Base-by-base conservation (phyloP, 1,284 basidiomycete species). In the Ganoderma sinense region DNA sequence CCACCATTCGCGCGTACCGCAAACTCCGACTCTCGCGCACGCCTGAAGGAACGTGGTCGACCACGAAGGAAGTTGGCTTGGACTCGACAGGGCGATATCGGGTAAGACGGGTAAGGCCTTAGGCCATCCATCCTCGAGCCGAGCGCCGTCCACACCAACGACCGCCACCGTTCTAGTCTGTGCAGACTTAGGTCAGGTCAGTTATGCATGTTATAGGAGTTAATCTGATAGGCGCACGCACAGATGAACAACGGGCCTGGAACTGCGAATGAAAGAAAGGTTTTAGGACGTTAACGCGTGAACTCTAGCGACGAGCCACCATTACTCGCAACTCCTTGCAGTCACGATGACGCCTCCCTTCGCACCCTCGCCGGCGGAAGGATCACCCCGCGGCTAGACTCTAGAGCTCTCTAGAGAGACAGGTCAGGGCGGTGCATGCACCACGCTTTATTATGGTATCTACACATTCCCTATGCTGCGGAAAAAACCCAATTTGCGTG, bases 381-480 rank as follows among this genome's bases (percentile, higher is more conserved):
- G 13, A 56, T 56, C 53, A 56, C 53, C 6, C 26, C 53, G 29
- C 53, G 16, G 29, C 29, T 26, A 53, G 23, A 29, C 16, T 51
- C n/a, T n/a, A 51, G n/a, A n/a, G n/a, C n/a, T n/a, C n/a, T n/a
- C n/a, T n/a, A n/a, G n/a, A n/a, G n/a, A n/a, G 53, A 56, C 29
- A 56, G 53, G 26, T 33, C 53, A 56, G 53, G 53, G 53, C 29
- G 64, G 66, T 60, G 69, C 69, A 69, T 66, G 71, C 71, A 72
- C 67, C 66, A 66, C 61, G 61, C 68, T 72, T 64, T 71, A 69
- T 59, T 58, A 68, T 68, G 36, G 45, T 58, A 70, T 39, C 39
- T 68, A 63, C 53, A 56, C 18, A 14, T 56, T 55, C 29, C 53
- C 29, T 33, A 18, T 56, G 53, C 53, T 55, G 53, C 53, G 20